These are phyloP conservation scores for Mycena galopus DNA, from an alignment of 768 basidiomycete genomes.

Conservation along the genomic window DNA sequence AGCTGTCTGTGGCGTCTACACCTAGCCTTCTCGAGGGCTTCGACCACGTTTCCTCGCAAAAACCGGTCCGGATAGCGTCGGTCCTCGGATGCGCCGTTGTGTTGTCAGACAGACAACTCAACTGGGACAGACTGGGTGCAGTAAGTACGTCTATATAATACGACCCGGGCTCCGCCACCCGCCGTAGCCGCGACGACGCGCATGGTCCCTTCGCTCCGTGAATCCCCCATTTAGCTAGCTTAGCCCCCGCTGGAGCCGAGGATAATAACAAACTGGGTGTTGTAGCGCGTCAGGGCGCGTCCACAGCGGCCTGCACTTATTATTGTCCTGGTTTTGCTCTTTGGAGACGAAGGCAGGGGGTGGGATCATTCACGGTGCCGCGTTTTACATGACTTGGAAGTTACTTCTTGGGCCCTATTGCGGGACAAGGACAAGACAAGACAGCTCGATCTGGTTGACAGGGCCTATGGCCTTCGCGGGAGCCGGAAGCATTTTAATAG, in stretches of 20 bases:
- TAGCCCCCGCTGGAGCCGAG: neutral
- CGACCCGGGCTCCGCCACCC: neutral
- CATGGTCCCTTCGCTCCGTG: neutral
- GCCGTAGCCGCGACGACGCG: neutral
- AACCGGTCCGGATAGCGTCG: conserved; percentile 19
- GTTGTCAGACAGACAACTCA: neutral
- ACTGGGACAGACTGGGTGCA: neutral
- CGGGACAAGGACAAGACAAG: too few relatives aligned
- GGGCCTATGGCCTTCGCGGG: neutral
- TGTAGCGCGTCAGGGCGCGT: neutral
- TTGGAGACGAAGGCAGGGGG: neutral
- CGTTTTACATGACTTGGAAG: neutral
- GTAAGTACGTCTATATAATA: neutral
- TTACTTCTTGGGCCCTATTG: too few relatives aligned
- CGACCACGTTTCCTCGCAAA: conserved; percentile 23
- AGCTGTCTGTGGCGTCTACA: conserved; percentile 25
- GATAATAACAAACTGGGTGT: too few relatives aligned
- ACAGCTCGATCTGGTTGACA: conserved; percentile 3
- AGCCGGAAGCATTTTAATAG: neutral
- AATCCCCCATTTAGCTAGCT: neutral
- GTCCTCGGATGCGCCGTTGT: too few relatives aligned
- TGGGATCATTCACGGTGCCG: conserved; percentile 5
- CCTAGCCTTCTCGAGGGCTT: conserved; percentile 19
- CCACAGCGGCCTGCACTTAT: neutral
- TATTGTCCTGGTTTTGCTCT: neutral